Conservation (phyloP, 1,139 yeast genomes). For the Petasospora fabianii region DNA sequence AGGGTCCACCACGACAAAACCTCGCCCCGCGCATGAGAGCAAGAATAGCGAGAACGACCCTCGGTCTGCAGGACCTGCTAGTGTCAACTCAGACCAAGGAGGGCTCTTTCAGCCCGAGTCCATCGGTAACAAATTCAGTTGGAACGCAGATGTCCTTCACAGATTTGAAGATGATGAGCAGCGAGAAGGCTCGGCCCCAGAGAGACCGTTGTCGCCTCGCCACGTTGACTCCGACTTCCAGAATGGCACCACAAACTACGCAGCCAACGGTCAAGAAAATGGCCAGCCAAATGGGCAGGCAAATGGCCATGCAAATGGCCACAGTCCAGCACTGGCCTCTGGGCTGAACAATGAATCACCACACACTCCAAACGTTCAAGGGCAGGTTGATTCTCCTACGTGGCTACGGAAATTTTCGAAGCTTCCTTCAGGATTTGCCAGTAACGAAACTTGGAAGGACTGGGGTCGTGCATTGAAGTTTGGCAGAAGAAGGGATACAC, state of each 20-base stretch:
- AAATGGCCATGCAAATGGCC: too few relatives aligned
- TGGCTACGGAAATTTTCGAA: constrained; percentile 25
- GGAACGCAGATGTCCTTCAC: constrained; percentile 16
- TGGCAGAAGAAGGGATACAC: constrained; percentile 17
- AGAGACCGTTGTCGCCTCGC: constrained; percentile 4
- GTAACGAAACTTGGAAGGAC: constrained; percentile 24
- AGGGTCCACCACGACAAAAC: not conserved
- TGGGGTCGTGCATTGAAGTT: constrained; percentile 26
- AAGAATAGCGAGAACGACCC: not conserved
- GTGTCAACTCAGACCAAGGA: constrained; percentile 11
- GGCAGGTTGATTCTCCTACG: constrained; percentile 19
- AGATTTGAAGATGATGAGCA: constrained; percentile 14
- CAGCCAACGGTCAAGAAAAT: too few relatives aligned
- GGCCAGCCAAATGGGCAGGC: too few relatives aligned
- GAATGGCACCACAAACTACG: too few relatives aligned
- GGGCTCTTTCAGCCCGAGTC: constrained; percentile 19
- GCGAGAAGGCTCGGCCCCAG: constrained; percentile 6
- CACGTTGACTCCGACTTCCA: constrained; percentile 1
- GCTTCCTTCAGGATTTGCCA: constrained; percentile 13
- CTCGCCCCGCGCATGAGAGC: too few relatives aligned
- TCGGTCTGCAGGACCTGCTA: too few relatives aligned
- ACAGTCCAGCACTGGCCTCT: not conserved
- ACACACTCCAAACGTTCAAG: constrained; percentile 1
- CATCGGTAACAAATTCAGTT: constrained; percentile 19
- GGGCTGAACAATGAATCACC: not conserved